Evolutionary conservation across 352 stramenopile species (phyloP).

Genomic region (Globisporangium okanoganense): DNA sequence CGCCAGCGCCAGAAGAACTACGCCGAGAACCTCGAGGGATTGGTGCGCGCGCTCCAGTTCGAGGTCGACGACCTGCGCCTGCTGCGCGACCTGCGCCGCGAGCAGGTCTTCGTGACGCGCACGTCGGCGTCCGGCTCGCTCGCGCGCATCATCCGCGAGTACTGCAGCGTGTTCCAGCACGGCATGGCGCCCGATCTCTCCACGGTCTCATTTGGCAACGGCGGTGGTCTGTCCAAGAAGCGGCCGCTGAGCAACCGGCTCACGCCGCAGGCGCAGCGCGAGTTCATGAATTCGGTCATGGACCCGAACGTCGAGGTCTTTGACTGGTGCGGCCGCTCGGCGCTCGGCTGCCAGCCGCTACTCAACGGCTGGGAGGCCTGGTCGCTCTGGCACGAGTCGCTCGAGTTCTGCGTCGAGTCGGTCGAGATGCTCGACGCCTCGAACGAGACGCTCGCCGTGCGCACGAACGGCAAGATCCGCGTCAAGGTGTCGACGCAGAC

Average conservation of each 20-base stretch:
- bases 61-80: slow-evolving; percentile 7
- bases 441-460: slow-evolving; percentile 27
- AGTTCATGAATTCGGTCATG: slow-evolving; percentile 43
- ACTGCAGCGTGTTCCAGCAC: slow-evolving; percentile 14
- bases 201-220: neutral
- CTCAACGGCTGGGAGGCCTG: slow-evolving; percentile 38
- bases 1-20: slow-evolving; percentile 22
- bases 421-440: slow-evolving; percentile 32
- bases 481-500: slow-evolving; percentile 35
- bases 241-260: slow-evolving; percentile 17
- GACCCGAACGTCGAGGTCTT: slow-evolving; percentile 34
- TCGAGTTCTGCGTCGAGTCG: slow-evolving; percentile 30
- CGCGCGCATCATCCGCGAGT: slow-evolving; percentile 12
- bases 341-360: slow-evolving; percentile 26
- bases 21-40: slow-evolving; percentile 12
- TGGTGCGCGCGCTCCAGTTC: slow-evolving; percentile 4
- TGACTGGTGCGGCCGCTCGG: slow-evolving; percentile 37
- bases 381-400: slow-evolving; percentile 33
- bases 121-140: slow-evolving; percentile 3
- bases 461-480: slow-evolving; percentile 28
- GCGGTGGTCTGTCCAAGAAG: slow-evolving; percentile 18
- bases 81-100: slow-evolving; percentile 7
- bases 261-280: slow-evolving; percentile 27
- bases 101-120: slow-evolving; percentile 13
- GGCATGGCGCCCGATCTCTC: neutral